phyloP scores from a whole-genome alignment of 176 grass and related monocot genomes.

The Rhynchospora breviuscula region DNA sequence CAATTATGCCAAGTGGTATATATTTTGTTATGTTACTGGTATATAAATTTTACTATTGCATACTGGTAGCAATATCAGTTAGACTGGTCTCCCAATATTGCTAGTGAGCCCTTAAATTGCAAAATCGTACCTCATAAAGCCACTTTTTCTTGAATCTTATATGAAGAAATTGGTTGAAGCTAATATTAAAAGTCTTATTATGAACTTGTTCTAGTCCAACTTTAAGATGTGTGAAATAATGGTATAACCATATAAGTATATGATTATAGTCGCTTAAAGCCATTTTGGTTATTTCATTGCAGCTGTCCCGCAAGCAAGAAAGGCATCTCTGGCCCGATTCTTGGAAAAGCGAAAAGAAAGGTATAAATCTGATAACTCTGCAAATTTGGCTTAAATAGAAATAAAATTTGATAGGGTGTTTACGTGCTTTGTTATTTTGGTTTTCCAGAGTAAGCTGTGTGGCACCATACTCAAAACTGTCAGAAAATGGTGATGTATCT shows the following conservation, averaged over 20 bases:
- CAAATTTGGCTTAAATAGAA: neutral
- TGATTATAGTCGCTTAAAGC: slow-evolving; percentile 7
- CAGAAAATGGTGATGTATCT: slow-evolving; percentile 46
- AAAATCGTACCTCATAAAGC: neutral
- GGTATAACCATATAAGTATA: neutral
- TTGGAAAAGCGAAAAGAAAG: slow-evolving; percentile 93
- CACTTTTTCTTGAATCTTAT: neutral
- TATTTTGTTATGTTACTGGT: neutral
- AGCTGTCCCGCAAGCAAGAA: slow-evolving; percentile 94
- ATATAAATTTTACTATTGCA: neutral
- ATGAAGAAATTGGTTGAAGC: neutral
- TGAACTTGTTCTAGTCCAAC: neutral
- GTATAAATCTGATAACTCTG: slow-evolving; percentile 25
- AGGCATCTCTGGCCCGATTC: slow-evolving; percentile 79
- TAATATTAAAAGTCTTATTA: neutral
- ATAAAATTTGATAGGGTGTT: slow-evolving; percentile 4
- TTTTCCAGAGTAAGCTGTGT: slow-evolving; percentile 52
- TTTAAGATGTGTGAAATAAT: neutral
- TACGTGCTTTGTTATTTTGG: neutral
- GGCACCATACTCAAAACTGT: slow-evolving; percentile 47
- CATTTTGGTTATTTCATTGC: slow-evolving; percentile 9
- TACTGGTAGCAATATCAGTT: neutral
- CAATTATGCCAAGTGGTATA: slow-evolving; percentile 76
- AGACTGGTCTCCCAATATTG: neutral
- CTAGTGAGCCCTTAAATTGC: neutral